Evolutionary conservation across 1,284 basidiomycete species (phyloP), one percentile per base, ranked within the genome.

Genomic region (Peniophora sp.): DNA sequence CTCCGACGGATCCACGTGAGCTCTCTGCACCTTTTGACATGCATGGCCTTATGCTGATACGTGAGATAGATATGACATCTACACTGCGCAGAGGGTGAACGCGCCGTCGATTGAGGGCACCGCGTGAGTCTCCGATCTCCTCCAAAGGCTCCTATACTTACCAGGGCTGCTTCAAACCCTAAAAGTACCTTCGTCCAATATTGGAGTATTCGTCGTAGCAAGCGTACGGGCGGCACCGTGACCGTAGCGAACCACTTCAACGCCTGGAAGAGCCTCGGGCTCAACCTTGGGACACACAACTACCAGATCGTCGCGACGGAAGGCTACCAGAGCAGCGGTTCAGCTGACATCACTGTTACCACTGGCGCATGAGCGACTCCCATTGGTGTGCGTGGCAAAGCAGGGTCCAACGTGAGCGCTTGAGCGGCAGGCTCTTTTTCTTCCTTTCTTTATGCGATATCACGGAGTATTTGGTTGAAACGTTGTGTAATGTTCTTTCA

Each of bases 241-340:
- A 68, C 63, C 34, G 62, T 62, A 11, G 57, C 58, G 11, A 64
- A 62, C 58, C 68, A 70, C 58, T 68, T 70, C 55, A 67, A 64
- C 48, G 68, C 68, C 15, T 71, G 67, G 67, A 54, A 54, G 39
- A 27, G 41, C 15, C 52, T 62, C 32, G 68, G 68, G 8, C 57
- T 70, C 63, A 45, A 39, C 8, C 51, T 71, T 51, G 69, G 69
- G 23, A 55, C 63, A 39, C 61, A 59, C 60, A 67, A 70, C 60
- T 68, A 68, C 57, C 67, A 68, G 62, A 64, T 71, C 47, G 47
- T 71, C 48, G 66, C 67, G 37, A 66, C 66, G 23, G 68, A 69
- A 51, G 68, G 68, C 14, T 69, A 68, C 58, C 54, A 56, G 49
- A 61, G 58, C 55, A 64, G 54, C 48, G 66, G 65, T 1, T 59